A percentile compares a stretch with the other conserved stretches of the same genome.
phyloP scores from a whole-genome alignment of 2,329 filamentous ascomycete genomes.

The Metarhizium robertsii region DNA sequence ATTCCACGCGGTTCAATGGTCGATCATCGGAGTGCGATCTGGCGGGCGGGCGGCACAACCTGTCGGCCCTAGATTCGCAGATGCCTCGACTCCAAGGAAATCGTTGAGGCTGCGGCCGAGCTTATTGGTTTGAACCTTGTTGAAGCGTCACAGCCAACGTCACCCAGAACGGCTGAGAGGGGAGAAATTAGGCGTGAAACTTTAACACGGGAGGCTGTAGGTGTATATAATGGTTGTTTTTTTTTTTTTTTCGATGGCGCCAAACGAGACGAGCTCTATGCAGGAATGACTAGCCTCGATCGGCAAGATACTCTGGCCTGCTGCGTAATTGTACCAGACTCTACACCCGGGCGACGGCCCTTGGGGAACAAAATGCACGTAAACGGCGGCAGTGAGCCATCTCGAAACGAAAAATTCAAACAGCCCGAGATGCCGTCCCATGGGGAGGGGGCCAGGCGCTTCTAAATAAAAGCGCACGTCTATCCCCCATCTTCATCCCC shows the following conservation, averaged over 20 bases:
- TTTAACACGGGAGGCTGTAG: not conserved
- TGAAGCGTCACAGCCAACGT: not conserved
- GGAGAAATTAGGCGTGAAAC: not conserved
- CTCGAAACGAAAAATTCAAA: too few species aligned
- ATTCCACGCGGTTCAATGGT: not conserved
- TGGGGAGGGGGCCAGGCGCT: not conserved
- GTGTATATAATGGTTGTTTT: not conserved
- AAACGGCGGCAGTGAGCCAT: too few species aligned
- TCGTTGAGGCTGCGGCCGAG: not conserved
- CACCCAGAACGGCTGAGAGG: not conserved
- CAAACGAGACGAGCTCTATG: not conserved
- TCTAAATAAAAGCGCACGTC: not conserved
- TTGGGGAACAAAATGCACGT: too few species aligned
- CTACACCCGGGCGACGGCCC: too few species aligned
- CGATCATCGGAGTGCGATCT: conserved; percentile 1
- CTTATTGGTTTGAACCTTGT: not conserved
- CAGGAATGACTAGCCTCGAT: too few species aligned
- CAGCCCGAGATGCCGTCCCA: not conserved
- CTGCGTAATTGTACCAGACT: too few species aligned
- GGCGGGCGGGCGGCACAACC: not conserved
- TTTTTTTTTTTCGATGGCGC: not conserved
- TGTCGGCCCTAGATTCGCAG: not conserved
- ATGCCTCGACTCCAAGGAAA: not conserved
- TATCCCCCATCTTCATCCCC: not conserved
- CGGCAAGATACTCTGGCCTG: too few species aligned